A percentile compares a stretch with the other conserved stretches of the same genome.
Conservation (phyloP, 2,329 filamentous ascomycete species). For the Colletotrichum sp. region DNA sequence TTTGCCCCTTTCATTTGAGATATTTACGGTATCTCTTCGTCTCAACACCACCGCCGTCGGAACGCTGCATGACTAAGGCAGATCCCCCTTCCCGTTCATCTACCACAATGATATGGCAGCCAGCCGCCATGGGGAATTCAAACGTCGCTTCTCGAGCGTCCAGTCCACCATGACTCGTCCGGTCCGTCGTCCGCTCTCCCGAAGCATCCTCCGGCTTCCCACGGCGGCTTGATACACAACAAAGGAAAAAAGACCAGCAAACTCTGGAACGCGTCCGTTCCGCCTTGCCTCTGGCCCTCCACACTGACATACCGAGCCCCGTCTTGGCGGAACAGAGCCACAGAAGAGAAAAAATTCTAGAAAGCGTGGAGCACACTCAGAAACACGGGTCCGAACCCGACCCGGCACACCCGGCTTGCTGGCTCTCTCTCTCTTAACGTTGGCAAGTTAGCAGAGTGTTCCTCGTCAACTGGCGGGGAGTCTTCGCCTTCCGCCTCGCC, state of each 20-base stretch:
- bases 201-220: not conserved
- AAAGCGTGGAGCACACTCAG: not conserved
- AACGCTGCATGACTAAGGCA: not conserved
- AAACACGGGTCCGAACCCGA: not conserved
- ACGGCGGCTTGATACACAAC: not conserved
- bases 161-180: constrained; percentile 7
- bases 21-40: not conserved
- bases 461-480: not conserved
- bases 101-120: not conserved
- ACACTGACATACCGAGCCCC: not conserved
- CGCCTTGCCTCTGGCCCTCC: not conserved
- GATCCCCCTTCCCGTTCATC: not conserved
- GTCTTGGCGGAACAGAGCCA: not conserved
- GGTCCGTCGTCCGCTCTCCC: constrained; percentile 4
- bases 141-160: not conserved
- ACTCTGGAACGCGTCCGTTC: not conserved
- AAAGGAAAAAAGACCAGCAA: not conserved
- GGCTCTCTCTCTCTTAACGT: not conserved
- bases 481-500: not conserved
- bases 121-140: not conserved
- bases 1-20: not conserved
- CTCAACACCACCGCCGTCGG: not conserved
- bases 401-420: not conserved
- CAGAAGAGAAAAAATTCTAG: not conserved
- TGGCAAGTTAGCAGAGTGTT: not conserved